Percentiles rank a stretch among this genome's conserved stretches.
phyloP scores from a whole-genome alignment of 2,329 filamentous ascomycete species.

The Balansia obtecta region DNA sequence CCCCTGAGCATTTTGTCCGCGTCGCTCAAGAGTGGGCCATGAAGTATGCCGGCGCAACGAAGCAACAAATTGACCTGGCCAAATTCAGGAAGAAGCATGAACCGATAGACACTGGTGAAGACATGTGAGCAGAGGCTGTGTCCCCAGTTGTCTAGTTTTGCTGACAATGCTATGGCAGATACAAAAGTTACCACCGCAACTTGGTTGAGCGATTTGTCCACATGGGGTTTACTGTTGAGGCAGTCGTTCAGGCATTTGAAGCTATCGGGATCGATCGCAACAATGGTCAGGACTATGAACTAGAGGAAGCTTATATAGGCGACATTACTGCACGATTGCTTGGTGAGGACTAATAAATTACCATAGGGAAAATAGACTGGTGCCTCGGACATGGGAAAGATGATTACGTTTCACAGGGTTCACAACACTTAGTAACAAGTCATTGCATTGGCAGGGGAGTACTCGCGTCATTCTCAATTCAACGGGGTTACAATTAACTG shows the following conservation, averaged over 20 bases:
- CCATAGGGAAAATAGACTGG: not conserved
- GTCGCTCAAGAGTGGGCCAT: constrained; percentile 88
- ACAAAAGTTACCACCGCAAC: constrained; percentile 75
- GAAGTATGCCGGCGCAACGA: constrained; percentile 64
- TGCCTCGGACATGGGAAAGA: not conserved
- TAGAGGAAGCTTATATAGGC: constrained; percentile 85
- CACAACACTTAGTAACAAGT: constrained; percentile 1
- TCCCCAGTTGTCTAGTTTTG: not conserved
- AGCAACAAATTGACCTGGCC: constrained; percentile 23
- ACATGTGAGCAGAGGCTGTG: constrained; percentile 16
- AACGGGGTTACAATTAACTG: not conserved
- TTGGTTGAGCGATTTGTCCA: constrained; percentile 72
- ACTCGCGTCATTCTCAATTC: constrained; percentile 1
- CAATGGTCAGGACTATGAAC: constrained; percentile 65
- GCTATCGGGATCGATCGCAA: constrained; percentile 71
- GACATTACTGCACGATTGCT: constrained; percentile 79
- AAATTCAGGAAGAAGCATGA: constrained; percentile 25
- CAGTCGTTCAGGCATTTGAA: constrained; percentile 75
- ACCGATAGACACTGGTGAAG: constrained; percentile 8
- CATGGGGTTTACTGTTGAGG: constrained; percentile 85
- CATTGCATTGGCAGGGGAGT: constrained; percentile 12
- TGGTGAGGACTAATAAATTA: constrained; percentile 51
- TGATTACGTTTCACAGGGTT: not conserved
- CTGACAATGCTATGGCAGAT: constrained; percentile 34
- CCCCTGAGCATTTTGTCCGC: constrained; percentile 66